Conservation (phyloP, 1,284 basidiomycete genomes). For the Clitocybe nebularis region DNA sequence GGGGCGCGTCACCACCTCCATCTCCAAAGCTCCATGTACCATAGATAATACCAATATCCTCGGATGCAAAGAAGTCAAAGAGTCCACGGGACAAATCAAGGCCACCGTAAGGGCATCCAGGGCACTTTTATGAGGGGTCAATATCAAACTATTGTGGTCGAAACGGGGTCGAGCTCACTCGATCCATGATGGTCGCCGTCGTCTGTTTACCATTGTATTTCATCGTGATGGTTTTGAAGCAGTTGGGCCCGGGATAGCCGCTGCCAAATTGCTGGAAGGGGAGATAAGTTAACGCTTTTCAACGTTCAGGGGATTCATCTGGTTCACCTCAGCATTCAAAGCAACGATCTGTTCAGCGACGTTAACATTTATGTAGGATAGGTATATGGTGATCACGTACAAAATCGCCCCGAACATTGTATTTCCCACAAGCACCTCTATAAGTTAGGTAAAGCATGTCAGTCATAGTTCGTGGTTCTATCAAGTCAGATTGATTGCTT, state of each 20-base stretch:
- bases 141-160: background rate
- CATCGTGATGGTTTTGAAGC: slow-evolving; percentile 65
- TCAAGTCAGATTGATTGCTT: slow-evolving; percentile 20
- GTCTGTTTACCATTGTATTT: slow-evolving; percentile 58
- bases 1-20: slow-evolving; percentile 24
- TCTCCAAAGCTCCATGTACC: slow-evolving; percentile 55
- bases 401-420: slow-evolving; percentile 43
- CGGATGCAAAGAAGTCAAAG: slow-evolving; percentile 59
- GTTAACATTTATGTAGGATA: background rate
- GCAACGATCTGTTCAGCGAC: slow-evolving; percentile 20
- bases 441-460: slow-evolving; percentile 7
- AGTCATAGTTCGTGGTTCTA: background rate
- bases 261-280: slow-evolving; percentile 24
- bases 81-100: slow-evolving; percentile 79
- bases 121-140: slow-evolving; percentile 43
- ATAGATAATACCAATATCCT: slow-evolving; percentile 47
- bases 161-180: slow-evolving; percentile 24
- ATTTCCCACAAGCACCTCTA: slow-evolving; percentile 48
- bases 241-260: slow-evolving; percentile 60
- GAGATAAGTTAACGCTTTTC: background rate
- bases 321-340: slow-evolving; percentile 26
- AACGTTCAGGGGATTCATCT: background rate
- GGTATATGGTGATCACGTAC: slow-evolving; percentile 33
- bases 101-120: slow-evolving; percentile 64
- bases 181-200: slow-evolving; percentile 27